phyloP scores from a whole-genome alignment of 495 filamentous ascomycete species.

The Penicillium fimorum region DNA sequence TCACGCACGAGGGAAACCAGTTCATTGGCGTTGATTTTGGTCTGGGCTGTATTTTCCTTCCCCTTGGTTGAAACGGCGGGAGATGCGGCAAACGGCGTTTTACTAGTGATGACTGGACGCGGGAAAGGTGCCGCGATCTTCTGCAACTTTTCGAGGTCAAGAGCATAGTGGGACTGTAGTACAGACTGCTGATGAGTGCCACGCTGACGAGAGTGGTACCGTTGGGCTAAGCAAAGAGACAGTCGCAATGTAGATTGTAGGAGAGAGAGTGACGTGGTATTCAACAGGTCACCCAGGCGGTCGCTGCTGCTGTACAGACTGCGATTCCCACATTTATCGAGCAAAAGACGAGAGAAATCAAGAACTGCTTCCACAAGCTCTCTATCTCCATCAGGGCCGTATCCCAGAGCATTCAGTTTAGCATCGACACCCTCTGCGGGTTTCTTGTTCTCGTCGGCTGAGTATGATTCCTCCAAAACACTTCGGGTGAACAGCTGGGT shows the following conservation, averaged over 20 bases:
- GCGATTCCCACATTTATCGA: slow-evolving; percentile 95
- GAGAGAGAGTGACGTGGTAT: slow-evolving; percentile 77
- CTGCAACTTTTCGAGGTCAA: slow-evolving; percentile 84
- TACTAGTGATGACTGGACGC: slow-evolving; percentile 53
- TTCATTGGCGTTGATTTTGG: slow-evolving; percentile 67
- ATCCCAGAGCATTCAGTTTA: slow-evolving; percentile 58
- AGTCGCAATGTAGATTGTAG: slow-evolving; percentile 73
- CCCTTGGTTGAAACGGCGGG: slow-evolving; percentile 58
- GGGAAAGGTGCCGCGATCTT: slow-evolving; percentile 80
- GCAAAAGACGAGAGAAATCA: slow-evolving; percentile 77
- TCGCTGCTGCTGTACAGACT: slow-evolving; percentile 93
- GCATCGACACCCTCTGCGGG: slow-evolving; percentile 50
- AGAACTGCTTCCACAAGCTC: slow-evolving; percentile 76
- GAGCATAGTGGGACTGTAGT: slow-evolving; percentile 86
- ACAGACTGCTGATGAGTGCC: slow-evolving; percentile 66
- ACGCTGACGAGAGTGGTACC: slow-evolving; percentile 85
- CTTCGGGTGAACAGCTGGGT: slow-evolving; percentile 65
- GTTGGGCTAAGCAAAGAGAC: slow-evolving; percentile 77
- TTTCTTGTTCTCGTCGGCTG: slow-evolving; percentile 35
- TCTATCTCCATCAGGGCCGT: slow-evolving; percentile 70
- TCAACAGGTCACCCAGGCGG: slow-evolving; percentile 81
- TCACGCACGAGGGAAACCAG: slow-evolving; percentile 66
- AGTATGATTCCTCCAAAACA: slow-evolving; percentile 57
- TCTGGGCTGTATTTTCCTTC: slow-evolving; percentile 65
- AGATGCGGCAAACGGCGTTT: slow-evolving; percentile 40